Evolutionary conservation across 805 yeast genomes (phyloP).

Genomic region (Candida caryicola): DNA sequence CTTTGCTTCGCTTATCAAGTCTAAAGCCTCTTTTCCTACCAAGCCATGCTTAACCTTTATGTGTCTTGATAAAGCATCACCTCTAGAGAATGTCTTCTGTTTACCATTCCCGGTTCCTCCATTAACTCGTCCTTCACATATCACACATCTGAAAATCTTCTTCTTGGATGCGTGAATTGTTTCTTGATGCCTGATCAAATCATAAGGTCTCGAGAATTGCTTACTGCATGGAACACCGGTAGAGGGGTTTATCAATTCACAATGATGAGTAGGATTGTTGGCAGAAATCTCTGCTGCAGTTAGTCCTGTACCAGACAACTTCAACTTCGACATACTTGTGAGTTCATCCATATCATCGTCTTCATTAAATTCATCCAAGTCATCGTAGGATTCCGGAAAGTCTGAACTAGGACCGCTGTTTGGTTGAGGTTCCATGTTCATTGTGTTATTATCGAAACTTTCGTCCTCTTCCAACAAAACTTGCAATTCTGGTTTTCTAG

Average conservation of each 20-base stretch:
- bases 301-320: conserved; percentile 2
- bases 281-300: conserved; percentile 34
- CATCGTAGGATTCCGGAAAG: conserved; percentile 1
- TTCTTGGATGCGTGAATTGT: conserved; percentile 47
- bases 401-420: background rate
- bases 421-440: conserved; percentile 1
- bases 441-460: conserved; percentile 2
- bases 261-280: conserved; percentile 48
- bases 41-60: conserved; percentile 81
- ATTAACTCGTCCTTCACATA: conserved; percentile 44
- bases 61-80: conserved; percentile 46
- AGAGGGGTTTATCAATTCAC: conserved; percentile 56
- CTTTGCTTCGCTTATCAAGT: conserved; percentile 71
- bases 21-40: conserved; percentile 61
- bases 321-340: background rate
- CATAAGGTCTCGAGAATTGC: conserved; percentile 73
- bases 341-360: conserved; percentile 5
- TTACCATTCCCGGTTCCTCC: conserved; percentile 52
- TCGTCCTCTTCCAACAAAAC: conserved; percentile 2
- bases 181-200: conserved; percentile 45
- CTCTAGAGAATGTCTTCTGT: conserved; percentile 45
- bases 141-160: conserved; percentile 45
- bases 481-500: conserved; percentile 1
- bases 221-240: conserved; percentile 67
- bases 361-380: conserved; percentile 5